Base-by-base conservation (phyloP, 352 stramenopile genomes). In the Phytophthora capsici region DNA sequence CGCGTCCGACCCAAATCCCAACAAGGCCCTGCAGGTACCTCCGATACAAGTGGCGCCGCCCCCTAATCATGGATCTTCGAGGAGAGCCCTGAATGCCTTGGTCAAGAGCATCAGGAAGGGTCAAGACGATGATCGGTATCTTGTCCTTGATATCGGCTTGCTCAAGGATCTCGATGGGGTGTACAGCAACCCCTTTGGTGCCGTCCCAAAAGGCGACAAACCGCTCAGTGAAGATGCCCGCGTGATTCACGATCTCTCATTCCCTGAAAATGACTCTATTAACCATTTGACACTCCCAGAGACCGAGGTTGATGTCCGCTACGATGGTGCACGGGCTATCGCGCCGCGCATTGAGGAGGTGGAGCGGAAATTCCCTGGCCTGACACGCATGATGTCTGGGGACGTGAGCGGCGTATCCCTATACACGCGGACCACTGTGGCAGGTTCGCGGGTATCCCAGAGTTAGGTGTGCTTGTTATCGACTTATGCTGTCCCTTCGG, bases 91-190 rank as follows among this genome's bases (percentile, higher is more conserved):
- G 1, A 60, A 64, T 16, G 30, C 25, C 4, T 9, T 63, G 16
- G 26, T 63, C 28, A 69, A 69, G 17, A 52, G 52, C 32, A 52
- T 64, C 19, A 20, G 46, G 0, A 44, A 40, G 38, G 45, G 61
- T 4, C 61, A 63, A 32, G 61, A 69, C 20, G 37, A 37, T 0
- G 20, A 64, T 40, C 47, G 55, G 0, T 70, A 70, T 52, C 36
- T 65, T 13, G 38, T 65, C 8, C 25, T 65, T 4, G 62, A 61
- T 28, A 34, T 70, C 4, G 62, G 64, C 36, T 19, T 70, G 8
- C 9, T 61, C 1, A 1, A n/a, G n/a, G n/a, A 1, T 2, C 38
- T 64, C 3, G 47, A 59, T 20, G 54, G 47, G 5, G 8, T 69
- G 5, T 54, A 25, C 13, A 59, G 61, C 20, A 69, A 45, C n/a